These are phyloP conservation scores for Monosporascus sp. DNA, from an alignment of 2,329 filamentous ascomycete genomes.

Conservation along the genomic window DNA sequence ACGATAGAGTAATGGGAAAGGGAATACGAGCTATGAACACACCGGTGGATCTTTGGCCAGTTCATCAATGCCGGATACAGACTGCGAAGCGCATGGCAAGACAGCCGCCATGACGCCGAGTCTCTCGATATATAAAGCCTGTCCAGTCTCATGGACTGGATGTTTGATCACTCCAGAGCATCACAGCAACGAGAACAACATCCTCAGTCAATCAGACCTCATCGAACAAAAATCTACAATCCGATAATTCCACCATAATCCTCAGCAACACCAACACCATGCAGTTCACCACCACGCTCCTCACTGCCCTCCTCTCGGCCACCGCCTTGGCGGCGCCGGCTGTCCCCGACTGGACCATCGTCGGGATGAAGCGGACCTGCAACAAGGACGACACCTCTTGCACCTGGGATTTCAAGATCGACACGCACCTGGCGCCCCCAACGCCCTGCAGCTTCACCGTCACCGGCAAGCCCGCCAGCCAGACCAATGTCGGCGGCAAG, in stretches of 20 bases:
- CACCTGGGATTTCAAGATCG: slow-evolving; percentile 35
- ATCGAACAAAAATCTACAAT: too few species aligned
- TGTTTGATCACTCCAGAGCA: neutral
- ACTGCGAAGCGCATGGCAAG: too few species aligned
- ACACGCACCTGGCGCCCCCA: slow-evolving; percentile 25
- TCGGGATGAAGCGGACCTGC: slow-evolving; percentile 32
- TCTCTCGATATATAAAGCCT: too few species aligned
- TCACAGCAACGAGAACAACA: neutral
- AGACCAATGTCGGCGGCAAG: slow-evolving; percentile 31
- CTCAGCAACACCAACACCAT: slow-evolving; percentile 22
- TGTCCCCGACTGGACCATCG: slow-evolving; percentile 33
- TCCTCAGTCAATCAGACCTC: too few species aligned
- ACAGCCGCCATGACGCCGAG: too few species aligned
- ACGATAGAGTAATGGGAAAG: neutral
- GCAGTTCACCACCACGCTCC: slow-evolving; percentile 27
- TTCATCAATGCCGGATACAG: neutral
- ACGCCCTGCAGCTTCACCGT: slow-evolving; percentile 35
- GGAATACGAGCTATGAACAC: neutral
- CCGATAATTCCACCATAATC: neutral
- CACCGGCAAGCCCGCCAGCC: slow-evolving; percentile 26
- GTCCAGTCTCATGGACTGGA: too few species aligned
- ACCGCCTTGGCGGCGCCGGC: slow-evolving; percentile 21
- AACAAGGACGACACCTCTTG: slow-evolving; percentile 32
- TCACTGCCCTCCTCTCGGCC: slow-evolving; percentile 20
- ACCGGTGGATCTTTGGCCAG: neutral